Evolutionary conservation across 2,329 filamentous ascomycete genomes (phyloP), one percentile per base, ranked within the genome.

Genomic region (Aspergillus viridinutans): DNA sequence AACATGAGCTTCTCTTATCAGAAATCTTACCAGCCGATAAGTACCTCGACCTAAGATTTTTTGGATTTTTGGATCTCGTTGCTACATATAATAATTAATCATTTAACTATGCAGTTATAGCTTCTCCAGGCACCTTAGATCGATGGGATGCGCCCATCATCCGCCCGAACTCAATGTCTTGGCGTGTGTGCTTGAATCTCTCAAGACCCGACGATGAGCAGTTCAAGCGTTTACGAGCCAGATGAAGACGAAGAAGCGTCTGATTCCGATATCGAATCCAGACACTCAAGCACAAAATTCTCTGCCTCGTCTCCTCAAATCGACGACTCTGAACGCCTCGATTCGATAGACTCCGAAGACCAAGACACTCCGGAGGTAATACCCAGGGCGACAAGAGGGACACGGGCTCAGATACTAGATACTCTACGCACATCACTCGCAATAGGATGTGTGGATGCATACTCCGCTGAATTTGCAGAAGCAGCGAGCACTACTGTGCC

Each of bases 401-500:
- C 58, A 7, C 62, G 60, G 8, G 54, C 50, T 26, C 52, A 58
- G 25, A 57, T 57, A 14, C 55, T 63, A 10, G 56, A 58, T 21
- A 49, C 53, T n/a, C 47, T 66, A 32, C 56, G 54, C 14, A 42
- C n/a, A 48, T 57, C 58, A 57, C 54, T 79, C 6, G 72, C 74
- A 32, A 64, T 65, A n/a, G 70, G 68, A n/a, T 81, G 82, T 58
- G 78, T 75, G 56, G 75, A 81, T 45, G 72, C 74, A 25, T 85
- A 85, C 63, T 72, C 75, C 20, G 62, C 76, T 14, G 61, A 85
- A 1, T 71, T 84, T 29, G 87, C 89, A 61, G 72, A 76, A 23
- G 81, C 84, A 28, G 84, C 88, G 53, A 70, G 79, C n/a, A 67
- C 67, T 28, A 25, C 62, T 17, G 17, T 56, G n/a, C 54, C 56